Conservation (phyloP, 2,329 filamentous ascomycete genomes). For the Monosporascus sp. region DNA sequence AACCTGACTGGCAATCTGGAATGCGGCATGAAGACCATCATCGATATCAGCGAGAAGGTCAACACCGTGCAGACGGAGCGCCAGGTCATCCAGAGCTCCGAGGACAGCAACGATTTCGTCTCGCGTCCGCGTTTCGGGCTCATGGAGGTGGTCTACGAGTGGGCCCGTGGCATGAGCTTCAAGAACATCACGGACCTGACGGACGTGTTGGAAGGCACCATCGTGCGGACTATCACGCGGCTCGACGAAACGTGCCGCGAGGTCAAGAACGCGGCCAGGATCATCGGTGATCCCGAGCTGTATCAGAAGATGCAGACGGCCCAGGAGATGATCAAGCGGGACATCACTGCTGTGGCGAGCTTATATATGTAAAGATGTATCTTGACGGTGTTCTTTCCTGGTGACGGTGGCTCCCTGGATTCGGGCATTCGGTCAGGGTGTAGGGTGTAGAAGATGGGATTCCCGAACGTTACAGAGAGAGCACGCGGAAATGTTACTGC, state of each 20-base stretch:
- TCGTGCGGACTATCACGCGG: constrained; percentile 88
- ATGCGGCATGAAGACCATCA: constrained; percentile 76
- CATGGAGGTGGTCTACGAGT: constrained; percentile 97
- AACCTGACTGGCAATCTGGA: constrained; percentile 78
- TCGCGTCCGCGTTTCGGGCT: constrained; percentile 84
- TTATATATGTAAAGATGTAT: constrained; percentile 67
- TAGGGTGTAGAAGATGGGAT: neutral
- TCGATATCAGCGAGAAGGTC: constrained; percentile 86
- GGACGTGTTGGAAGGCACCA: constrained; percentile 94
- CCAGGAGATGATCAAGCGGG: constrained; percentile 95
- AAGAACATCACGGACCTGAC: constrained; percentile 95
- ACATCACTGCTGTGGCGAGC: constrained; percentile 85
- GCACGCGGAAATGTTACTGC: neutral
- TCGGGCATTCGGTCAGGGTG: neutral
- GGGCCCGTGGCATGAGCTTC: constrained; percentile 96
- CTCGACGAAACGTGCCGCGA: constrained; percentile 95
- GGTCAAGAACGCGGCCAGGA: constrained; percentile 92
- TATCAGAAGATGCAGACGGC: constrained; percentile 97
- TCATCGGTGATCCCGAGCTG: constrained; percentile 88
- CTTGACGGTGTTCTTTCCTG: neutral
- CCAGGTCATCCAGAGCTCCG: constrained; percentile 85
- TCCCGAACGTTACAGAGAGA: neutral
- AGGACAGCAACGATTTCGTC: constrained; percentile 90
- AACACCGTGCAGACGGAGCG: constrained; percentile 84
- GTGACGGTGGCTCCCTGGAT: no score